phyloP scores from a whole-genome alignment of 176 grass and related monocot species.

The Paspalum notatum region DNA sequence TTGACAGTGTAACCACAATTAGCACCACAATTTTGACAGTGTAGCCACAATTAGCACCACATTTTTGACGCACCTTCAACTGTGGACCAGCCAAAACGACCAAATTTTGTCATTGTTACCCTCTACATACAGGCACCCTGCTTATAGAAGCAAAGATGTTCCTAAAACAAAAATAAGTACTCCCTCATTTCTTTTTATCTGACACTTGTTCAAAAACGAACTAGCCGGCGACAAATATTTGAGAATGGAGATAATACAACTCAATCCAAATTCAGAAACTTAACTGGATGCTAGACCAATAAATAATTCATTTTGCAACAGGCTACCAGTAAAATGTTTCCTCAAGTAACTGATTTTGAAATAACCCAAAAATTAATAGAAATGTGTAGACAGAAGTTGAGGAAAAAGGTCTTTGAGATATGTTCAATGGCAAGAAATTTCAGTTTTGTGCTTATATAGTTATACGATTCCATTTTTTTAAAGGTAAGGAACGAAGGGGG shows the following conservation, averaged over 20 bases:
- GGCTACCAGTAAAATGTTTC: slow-evolving; percentile 17
- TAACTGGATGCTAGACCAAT: not conserved
- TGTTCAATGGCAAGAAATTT: slow-evolving; percentile 12
- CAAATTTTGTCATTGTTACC: not conserved
- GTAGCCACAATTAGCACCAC: too few relatives aligned
- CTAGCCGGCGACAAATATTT: too few relatives aligned
- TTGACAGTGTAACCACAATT: not conserved
- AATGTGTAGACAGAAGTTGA: not conserved
- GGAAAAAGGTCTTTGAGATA: not conserved
- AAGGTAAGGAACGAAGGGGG: not conserved
- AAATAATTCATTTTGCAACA: not conserved
- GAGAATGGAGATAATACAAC: too few relatives aligned
- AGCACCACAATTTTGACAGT: too few relatives aligned
- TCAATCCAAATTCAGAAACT: not conserved
- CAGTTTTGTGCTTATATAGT: not conserved
- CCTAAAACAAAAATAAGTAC: not conserved
- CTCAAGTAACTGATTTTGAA: not conserved
- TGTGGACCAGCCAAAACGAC: not conserved
- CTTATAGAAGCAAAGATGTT: not conserved
- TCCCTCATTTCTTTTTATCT: too few relatives aligned
- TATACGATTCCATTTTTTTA: not conserved
- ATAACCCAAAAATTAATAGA: slow-evolving; percentile 8
- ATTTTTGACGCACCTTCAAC: not conserved
- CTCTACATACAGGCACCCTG: not conserved
- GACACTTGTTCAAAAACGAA: too few relatives aligned